Conservation (phyloP, 257 asterid genomes). For the Orobanche coerulescens region DNA sequence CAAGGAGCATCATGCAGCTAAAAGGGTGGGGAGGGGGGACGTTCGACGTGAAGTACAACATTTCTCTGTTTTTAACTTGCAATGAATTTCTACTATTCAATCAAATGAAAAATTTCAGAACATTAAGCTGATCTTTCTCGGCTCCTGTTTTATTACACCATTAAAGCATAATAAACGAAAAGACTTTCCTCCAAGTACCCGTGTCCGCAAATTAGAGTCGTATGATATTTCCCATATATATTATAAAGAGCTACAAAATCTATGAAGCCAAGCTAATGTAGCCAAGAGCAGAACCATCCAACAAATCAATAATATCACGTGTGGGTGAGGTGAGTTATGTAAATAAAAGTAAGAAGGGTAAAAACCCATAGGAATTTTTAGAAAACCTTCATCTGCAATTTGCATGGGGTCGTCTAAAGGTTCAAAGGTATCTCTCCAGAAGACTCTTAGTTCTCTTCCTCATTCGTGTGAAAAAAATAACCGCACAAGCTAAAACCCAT, state of each 20-base stretch:
- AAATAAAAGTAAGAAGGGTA: neutral
- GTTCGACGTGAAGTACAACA: too few relatives aligned
- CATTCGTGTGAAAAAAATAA: slow-evolving; percentile 74
- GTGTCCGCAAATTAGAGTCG: neutral
- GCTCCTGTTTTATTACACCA: too few relatives aligned
- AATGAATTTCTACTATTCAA: too few relatives aligned
- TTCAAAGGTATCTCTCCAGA: slow-evolving; percentile 36
- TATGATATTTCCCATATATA: neutral
- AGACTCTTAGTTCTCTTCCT: slow-evolving; percentile 67
- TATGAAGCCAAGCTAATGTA: neutral
- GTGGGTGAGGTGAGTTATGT: slow-evolving; percentile 8
- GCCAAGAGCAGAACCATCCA: slow-evolving; percentile 14
- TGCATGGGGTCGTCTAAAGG: neutral
- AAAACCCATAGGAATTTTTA: neutral
- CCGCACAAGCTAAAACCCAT: slow-evolving; percentile 80
- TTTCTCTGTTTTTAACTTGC: too few relatives aligned
- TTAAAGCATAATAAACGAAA: neutral
- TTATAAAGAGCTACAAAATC: neutral
- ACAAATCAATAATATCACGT: slow-evolving; percentile 5
- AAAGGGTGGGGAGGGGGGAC: too few relatives aligned
- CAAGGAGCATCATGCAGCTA: too few relatives aligned
- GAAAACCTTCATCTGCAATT: neutral
- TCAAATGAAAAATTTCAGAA: too few relatives aligned
- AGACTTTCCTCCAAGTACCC: too few relatives aligned
- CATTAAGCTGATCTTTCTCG: too few relatives aligned